Conservation (phyloP, 805 yeast species). For the Ogataea zsoltii region DNA sequence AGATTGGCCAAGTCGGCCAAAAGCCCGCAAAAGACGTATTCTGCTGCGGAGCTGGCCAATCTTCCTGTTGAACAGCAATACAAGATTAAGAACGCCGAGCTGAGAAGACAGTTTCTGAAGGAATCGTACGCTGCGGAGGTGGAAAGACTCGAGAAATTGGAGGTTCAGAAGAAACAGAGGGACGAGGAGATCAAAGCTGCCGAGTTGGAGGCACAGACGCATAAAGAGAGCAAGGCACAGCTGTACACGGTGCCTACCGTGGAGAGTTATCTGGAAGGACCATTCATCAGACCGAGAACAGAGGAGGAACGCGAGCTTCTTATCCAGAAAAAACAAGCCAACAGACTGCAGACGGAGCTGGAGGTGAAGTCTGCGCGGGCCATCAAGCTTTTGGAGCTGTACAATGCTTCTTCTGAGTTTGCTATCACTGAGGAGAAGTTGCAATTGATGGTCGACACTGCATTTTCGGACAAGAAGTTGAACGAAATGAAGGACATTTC, state of each 20-base stretch:
- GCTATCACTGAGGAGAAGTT: slow-evolving; percentile 73
- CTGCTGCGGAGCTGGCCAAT: slow-evolving; percentile 34
- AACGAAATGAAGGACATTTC: slow-evolving; percentile 23
- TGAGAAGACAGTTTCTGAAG: slow-evolving; percentile 70
- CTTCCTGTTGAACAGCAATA: slow-evolving; percentile 44
- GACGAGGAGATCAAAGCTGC: slow-evolving; percentile 29
- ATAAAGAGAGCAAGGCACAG: slow-evolving; percentile 51
- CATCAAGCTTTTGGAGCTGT: slow-evolving; percentile 61
- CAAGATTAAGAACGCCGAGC: slow-evolving; percentile 53
- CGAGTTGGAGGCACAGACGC: slow-evolving; percentile 36
- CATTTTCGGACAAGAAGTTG: slow-evolving; percentile 45
- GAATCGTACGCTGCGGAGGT: slow-evolving; percentile 52
- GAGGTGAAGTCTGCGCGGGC: slow-evolving; percentile 54
- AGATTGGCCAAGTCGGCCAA: slow-evolving; percentile 56
- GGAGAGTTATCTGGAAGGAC: slow-evolving; percentile 63
- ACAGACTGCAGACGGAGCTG: slow-evolving; percentile 59
- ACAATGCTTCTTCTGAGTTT: slow-evolving; percentile 67
- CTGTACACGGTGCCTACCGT: slow-evolving; percentile 78
- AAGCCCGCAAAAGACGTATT: slow-evolving; percentile 40
- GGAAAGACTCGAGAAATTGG: slow-evolving; percentile 36
- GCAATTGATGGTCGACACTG: slow-evolving; percentile 54
- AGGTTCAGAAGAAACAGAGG: slow-evolving; percentile 24
- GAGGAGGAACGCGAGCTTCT: slow-evolving; percentile 62
- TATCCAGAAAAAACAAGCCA: slow-evolving; percentile 61
- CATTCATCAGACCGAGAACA: slow-evolving; percentile 72